Evolutionary conservation across 495 filamentous ascomycete species (phyloP).

Genomic region (Xylaria telfairii): DNA sequence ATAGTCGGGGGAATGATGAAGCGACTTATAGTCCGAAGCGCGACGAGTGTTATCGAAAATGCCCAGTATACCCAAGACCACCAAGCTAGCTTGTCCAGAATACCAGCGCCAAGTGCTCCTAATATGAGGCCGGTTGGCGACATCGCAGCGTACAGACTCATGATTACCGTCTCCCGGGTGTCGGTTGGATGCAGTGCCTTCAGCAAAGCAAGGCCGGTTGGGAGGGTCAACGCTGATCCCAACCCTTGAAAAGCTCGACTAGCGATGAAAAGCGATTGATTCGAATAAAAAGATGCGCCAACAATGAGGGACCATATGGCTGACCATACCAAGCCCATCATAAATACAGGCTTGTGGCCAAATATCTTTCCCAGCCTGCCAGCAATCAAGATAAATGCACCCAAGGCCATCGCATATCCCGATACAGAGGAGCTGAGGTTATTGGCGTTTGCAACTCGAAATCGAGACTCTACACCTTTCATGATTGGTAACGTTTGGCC

Average conservation of each 20-base stretch:
- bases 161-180: slow-evolving; percentile 55
- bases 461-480: slow-evolving; percentile 33
- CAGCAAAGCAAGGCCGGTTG: slow-evolving; percentile 57
- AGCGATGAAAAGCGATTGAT: slow-evolving; percentile 50
- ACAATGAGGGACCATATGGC: slow-evolving; percentile 64
- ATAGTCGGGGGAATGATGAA: slow-evolving; percentile 30
- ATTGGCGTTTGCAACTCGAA: slow-evolving; percentile 48
- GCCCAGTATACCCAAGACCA: slow-evolving; percentile 72
- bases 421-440: slow-evolving; percentile 56
- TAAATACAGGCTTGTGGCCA: slow-evolving; percentile 67
- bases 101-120: slow-evolving; percentile 53
- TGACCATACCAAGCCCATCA: slow-evolving; percentile 68
- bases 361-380: slow-evolving; percentile 69
- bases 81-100: slow-evolving; percentile 54
- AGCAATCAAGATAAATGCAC: slow-evolving; percentile 64
- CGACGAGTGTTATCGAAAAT: slow-evolving; percentile 49
- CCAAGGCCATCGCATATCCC: slow-evolving; percentile 63
- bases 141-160: slow-evolving; percentile 57
- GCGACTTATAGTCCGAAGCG: slow-evolving; percentile 53
- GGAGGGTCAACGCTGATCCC: slow-evolving; percentile 58
- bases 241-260: slow-evolving; percentile 59
- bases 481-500: slow-evolving; percentile 38
- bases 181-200: slow-evolving; percentile 51
- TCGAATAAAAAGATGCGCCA: slow-evolving; percentile 51
- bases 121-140: slow-evolving; percentile 55